phyloP scores from a whole-genome alignment of 305 asterid genomes.

The Solanum chacoense region DNA sequence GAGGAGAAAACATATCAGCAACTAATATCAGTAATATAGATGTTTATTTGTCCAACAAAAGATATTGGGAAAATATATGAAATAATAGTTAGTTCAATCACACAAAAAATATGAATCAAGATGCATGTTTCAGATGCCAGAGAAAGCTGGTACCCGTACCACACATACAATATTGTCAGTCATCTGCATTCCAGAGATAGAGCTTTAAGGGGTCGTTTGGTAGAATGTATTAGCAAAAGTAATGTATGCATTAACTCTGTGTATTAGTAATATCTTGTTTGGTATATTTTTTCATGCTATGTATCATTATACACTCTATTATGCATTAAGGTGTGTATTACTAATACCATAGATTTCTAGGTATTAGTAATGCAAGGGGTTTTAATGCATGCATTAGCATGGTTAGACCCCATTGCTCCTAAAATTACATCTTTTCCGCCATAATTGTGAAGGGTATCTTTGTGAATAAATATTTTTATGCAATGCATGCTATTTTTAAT shows the following conservation, averaged over 20 bases:
- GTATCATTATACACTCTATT: background rate
- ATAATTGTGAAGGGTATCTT: no score
- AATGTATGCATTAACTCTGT: background rate
- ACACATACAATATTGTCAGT: background rate
- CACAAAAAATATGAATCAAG: background rate
- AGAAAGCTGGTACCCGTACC: background rate
- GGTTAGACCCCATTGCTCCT: background rate
- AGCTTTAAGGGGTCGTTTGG: background rate
- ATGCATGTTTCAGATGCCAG: background rate
- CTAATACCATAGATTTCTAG: background rate
- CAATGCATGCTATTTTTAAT: background rate
- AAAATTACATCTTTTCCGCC: no score
- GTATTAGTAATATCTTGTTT: background rate
- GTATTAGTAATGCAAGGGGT: background rate
- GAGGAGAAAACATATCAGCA: background rate
- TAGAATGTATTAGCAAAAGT: background rate
- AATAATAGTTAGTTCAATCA: background rate
- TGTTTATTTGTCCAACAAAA: background rate
- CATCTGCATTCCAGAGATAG: background rate
- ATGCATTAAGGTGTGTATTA: background rate
- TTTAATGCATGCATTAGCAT: background rate
- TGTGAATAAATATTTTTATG: no score
- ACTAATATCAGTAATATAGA: background rate
- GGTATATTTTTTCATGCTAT: background rate
- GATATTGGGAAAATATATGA: background rate